phyloP scores from a whole-genome alignment of 441 rosid species.

The Erysimum cheiri region DNA sequence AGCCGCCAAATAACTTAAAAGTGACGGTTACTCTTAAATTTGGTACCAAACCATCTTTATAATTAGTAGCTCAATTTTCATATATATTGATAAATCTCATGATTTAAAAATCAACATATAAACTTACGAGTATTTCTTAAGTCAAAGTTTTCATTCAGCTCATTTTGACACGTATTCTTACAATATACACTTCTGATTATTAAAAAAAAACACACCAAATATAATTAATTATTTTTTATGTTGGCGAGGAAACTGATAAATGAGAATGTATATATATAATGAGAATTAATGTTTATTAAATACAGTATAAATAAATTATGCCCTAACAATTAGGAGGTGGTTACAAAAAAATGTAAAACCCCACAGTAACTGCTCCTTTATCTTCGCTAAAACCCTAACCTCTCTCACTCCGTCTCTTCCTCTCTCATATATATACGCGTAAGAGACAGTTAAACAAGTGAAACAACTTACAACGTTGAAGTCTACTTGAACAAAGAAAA shows the following conservation, averaged over 20 bases:
- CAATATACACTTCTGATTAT: neutral
- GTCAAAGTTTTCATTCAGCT: neutral
- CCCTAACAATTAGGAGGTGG: conserved; percentile 38
- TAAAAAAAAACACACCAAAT: neutral
- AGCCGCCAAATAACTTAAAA: conserved; percentile 20
- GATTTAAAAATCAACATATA: too few relatives aligned
- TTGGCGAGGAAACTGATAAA: neutral
- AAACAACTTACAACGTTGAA: conserved; percentile 36
- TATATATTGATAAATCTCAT: too few relatives aligned
- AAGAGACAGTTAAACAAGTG: conserved; percentile 42
- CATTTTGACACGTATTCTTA: neutral
- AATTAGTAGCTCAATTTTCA: neutral
- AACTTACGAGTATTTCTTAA: neutral
- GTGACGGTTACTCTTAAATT: conserved; percentile 37
- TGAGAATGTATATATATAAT: neutral
- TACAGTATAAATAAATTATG: neutral
- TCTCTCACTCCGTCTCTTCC: neutral
- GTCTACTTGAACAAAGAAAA: conserved; percentile 28
- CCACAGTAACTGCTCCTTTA: conserved; percentile 41
- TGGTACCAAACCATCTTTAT: conserved; percentile 22
- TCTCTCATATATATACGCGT: conserved; percentile 32
- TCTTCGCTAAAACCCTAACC: conserved; percentile 47
- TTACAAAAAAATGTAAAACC: conserved; percentile 34
- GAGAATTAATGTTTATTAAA: too few relatives aligned
- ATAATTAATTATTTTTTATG: neutral